Conservation (phyloP, 2,329 filamentous ascomycete genomes). For the Microsporum audouinii region DNA sequence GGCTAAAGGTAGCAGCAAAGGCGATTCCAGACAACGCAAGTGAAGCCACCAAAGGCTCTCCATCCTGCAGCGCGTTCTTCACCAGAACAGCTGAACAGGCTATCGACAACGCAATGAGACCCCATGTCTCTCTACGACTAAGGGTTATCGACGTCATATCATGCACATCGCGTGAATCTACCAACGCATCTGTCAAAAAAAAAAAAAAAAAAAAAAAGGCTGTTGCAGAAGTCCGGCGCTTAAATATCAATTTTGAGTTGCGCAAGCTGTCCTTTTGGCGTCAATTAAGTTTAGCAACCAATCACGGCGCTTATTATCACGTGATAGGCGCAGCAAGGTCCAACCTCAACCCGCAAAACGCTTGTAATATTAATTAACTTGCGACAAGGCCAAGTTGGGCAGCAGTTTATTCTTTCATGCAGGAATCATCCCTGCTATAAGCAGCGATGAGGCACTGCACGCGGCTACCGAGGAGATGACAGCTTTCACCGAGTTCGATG, state of each 20-base stretch:
- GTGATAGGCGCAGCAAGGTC: neutral
- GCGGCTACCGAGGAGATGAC: slow-evolving; percentile 19
- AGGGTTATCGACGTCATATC: slow-evolving; percentile 33
- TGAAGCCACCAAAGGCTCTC: slow-evolving; percentile 79
- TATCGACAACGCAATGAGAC: slow-evolving; percentile 52
- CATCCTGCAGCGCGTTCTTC: slow-evolving; percentile 71
- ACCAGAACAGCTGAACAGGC: slow-evolving; percentile 59
- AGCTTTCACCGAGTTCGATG: slow-evolving; percentile 34
- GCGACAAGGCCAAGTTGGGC: neutral
- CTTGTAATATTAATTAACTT: neutral
- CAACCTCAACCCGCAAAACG: neutral
- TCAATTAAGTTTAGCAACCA: too few species aligned
- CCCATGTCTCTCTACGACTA: slow-evolving; percentile 44
- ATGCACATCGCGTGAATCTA: neutral
- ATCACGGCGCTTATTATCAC: neutral
- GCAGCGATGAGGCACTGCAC: slow-evolving; percentile 1
- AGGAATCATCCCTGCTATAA: slow-evolving; percentile 3
- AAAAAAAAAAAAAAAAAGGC: neutral
- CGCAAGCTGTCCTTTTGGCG: slow-evolving; percentile 2
- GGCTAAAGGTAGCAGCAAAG: slow-evolving; percentile 67
- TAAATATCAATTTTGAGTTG: neutral
- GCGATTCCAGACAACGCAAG: slow-evolving; percentile 75
- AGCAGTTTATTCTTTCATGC: neutral
- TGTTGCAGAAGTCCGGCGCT: neutral
- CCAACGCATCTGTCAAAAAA: neutral